Evolutionary conservation across 2,329 filamentous ascomycete genomes (phyloP).

Genomic region (Fusarium scirpi): DNA sequence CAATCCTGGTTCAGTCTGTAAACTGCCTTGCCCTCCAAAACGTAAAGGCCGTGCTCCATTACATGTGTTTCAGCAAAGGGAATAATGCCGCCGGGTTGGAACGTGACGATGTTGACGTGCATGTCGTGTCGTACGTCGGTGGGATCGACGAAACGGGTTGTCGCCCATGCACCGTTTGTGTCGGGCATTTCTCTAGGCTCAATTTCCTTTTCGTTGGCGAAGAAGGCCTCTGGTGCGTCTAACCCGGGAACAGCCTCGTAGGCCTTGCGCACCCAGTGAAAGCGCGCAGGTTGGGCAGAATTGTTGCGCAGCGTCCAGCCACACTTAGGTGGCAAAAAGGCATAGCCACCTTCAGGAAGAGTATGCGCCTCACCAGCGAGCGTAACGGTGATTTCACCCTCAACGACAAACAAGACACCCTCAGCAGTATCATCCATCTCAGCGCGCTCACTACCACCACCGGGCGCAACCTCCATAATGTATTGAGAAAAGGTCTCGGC

Average conservation of each 20-base stretch:
- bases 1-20: constrained; percentile 30
- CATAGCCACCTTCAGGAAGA: constrained; percentile 21
- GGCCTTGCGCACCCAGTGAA: constrained; percentile 34
- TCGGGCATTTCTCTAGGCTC: constrained; percentile 23
- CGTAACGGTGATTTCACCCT: constrained; percentile 25
- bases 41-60: constrained; percentile 33
- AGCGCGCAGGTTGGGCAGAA: constrained; percentile 12
- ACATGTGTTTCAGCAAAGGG: constrained; percentile 33
- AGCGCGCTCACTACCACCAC: constrained; percentile 25
- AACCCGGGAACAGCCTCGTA: constrained; percentile 24
- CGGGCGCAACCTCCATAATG: constrained; percentile 30
- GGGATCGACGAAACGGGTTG: constrained; percentile 28
- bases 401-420: constrained; percentile 26
- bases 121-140: constrained; percentile 27
- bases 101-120: constrained; percentile 33
- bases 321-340: constrained; percentile 28
- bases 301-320: constrained; percentile 33
- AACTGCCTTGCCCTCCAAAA: constrained; percentile 28
- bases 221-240: constrained; percentile 20
- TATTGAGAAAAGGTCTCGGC: constrained; percentile 34
- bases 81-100: constrained; percentile 24
- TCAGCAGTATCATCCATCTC: constrained; percentile 30
- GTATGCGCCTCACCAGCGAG: constrained; percentile 14
- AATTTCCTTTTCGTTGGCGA: constrained; percentile 28
- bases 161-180: constrained; percentile 29